Percentiles rank a stretch among this genome's conserved stretches.
These are phyloP conservation scores for Xanthoconium purpureum DNA, from an alignment of 768 basidiomycete species.

Conservation along the genomic window DNA sequence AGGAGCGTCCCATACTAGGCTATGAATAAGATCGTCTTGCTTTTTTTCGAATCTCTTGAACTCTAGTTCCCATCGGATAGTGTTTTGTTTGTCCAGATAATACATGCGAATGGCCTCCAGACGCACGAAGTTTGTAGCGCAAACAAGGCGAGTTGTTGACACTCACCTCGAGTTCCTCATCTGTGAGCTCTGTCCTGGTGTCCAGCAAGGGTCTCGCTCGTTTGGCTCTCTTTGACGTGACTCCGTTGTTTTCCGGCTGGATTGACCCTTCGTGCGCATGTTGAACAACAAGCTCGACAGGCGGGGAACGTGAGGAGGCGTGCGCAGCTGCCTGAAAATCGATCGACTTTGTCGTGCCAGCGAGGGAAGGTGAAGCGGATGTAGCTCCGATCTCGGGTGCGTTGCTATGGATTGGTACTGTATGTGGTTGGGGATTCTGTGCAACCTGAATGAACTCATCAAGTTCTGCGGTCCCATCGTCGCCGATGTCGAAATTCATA, in stretches of 20 bases:
- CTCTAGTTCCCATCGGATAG: slow-evolving; percentile 47
- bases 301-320: slow-evolving; percentile 4
- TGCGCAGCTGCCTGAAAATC: not conserved
- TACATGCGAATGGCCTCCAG: slow-evolving; percentile 57
- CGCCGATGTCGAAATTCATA: slow-evolving; percentile 15
- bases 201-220: slow-evolving; percentile 60
- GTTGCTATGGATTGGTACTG: not conserved
- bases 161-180: slow-evolving; percentile 72
- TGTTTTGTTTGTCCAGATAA: slow-evolving; percentile 63
- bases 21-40: slow-evolving; percentile 50
- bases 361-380: not conserved
- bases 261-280: not conserved
- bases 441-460: not conserved
- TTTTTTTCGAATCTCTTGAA: slow-evolving; percentile 57
- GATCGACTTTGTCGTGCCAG: slow-evolving; percentile 2
- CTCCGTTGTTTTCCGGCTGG: not conserved
- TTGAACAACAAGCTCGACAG: not conserved
- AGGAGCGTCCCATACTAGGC: slow-evolving; percentile 67
- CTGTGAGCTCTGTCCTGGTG: slow-evolving; percentile 73
- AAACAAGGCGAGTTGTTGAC: not conserved
- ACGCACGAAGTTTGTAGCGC: not conserved
- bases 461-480: slow-evolving; percentile 22
- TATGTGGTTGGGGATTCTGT: not conserved
- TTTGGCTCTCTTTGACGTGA: slow-evolving; percentile 42
- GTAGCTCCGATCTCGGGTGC: slow-evolving; percentile 3